Evolutionary conservation across 805 yeast species (phyloP).

Genomic region (Lipomyces oligophaga): DNA sequence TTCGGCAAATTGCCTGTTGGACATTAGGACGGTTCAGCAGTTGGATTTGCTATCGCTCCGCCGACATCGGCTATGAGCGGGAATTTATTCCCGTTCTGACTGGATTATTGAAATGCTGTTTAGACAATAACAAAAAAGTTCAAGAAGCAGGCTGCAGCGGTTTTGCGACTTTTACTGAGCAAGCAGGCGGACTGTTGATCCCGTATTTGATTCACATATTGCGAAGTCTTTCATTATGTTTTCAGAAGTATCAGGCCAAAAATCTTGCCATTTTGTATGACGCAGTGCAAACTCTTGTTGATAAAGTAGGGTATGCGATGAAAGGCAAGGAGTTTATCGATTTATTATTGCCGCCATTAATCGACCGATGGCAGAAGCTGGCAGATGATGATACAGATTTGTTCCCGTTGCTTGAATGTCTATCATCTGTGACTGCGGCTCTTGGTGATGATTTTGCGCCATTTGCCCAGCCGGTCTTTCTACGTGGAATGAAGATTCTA

Average conservation of each 20-base stretch:
- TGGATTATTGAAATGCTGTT: slow-evolving; percentile 61
- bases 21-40: slow-evolving; percentile 78
- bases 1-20: slow-evolving; percentile 94
- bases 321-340: slow-evolving; percentile 55
- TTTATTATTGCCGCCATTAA: slow-evolving; percentile 71
- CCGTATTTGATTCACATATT: slow-evolving; percentile 65
- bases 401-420: slow-evolving; percentile 90
- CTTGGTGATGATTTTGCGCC: slow-evolving; percentile 82
- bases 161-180: slow-evolving; percentile 76
- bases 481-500: slow-evolving; percentile 69
- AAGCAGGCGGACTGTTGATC: slow-evolving; percentile 59
- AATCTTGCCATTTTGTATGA: slow-evolving; percentile 81
- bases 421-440: slow-evolving; percentile 86
- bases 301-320: slow-evolving; percentile 60
- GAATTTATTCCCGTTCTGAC: slow-evolving; percentile 75
- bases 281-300: slow-evolving; percentile 85
- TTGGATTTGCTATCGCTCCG: slow-evolving; percentile 76
- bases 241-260: slow-evolving; percentile 71
- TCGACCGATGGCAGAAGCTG: slow-evolving; percentile 72
- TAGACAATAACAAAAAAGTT: slow-evolving; percentile 86
- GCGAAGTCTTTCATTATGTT: slow-evolving; percentile 67
- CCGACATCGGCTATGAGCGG: slow-evolving; percentile 55
- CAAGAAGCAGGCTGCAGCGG: slow-evolving; percentile 93
- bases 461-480: slow-evolving; percentile 81
- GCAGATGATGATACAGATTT: slow-evolving; percentile 76